Evolutionary conservation across 1,284 basidiomycete species (phyloP).

Genomic region (Ceratobasidium sp.): DNA sequence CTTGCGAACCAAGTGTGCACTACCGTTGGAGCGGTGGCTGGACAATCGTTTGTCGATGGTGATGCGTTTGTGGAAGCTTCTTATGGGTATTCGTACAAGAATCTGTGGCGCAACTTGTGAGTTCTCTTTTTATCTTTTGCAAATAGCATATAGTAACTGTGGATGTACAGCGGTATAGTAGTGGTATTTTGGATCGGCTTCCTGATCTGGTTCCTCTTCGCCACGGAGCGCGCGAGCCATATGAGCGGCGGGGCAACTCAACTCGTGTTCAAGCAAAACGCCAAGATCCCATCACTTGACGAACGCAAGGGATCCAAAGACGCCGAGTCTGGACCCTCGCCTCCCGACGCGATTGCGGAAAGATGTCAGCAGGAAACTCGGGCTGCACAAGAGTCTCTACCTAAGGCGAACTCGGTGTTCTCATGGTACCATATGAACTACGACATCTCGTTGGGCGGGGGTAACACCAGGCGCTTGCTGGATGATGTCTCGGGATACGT

Average conservation of each 20-base stretch:
- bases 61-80: constrained; percentile 68
- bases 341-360: neutral
- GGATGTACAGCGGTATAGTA: constrained; percentile 63
- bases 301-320: constrained; percentile 2
- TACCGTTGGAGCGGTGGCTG: constrained; percentile 67
- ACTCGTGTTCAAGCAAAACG: constrained; percentile 32
- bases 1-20: constrained; percentile 73
- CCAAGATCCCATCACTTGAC: constrained; percentile 23
- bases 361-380: constrained; percentile 15
- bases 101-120: constrained; percentile 74
- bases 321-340: constrained; percentile 4
- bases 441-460: constrained; percentile 70
- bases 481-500: constrained; percentile 88
- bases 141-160: neutral
- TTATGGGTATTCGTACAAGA: constrained; percentile 71
- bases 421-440: constrained; percentile 76
- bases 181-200: constrained; percentile 67
- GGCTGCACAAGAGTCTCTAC: constrained; percentile 25
- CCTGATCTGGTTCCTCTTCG: constrained; percentile 64
- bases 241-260: constrained; percentile 17
- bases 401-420: constrained; percentile 59
- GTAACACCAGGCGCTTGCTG: constrained; percentile 72
- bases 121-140: constrained; percentile 54
- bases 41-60: constrained; percentile 64
- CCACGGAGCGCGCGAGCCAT: constrained; percentile 61